These are phyloP conservation scores for Aspergillus piperis DNA, from an alignment of 2,329 filamentous ascomycete genomes.

Conservation along the genomic window DNA sequence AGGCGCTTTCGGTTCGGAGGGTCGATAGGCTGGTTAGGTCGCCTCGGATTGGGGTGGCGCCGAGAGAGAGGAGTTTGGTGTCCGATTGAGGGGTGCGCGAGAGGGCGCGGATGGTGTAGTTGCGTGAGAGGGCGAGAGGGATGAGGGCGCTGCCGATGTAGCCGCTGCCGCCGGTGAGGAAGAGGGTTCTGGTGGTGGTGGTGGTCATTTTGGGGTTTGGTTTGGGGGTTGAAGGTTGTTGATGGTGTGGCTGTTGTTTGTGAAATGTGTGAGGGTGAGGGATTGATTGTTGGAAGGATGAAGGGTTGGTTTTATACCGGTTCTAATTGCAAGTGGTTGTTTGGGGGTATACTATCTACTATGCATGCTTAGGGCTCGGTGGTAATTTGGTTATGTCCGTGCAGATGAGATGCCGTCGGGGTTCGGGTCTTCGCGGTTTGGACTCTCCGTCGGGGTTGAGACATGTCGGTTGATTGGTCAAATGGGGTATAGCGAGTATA, in stretches of 20 bases:
- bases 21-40: conserved; percentile 38
- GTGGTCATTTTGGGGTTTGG: not conserved
- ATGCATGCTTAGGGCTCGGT: no score
- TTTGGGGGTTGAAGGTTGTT: not conserved
- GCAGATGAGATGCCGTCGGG: no score
- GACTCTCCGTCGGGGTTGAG: no score
- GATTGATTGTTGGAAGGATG: not conserved
- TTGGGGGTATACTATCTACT: no score
- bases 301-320: no score
- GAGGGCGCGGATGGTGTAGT: conserved; percentile 47
- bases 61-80: conserved; percentile 31
- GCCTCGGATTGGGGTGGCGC: conserved; percentile 38
- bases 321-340: no score
- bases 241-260: not conserved
- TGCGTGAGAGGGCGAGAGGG: conserved; percentile 40
- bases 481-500: no score
- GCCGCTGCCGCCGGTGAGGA: conserved; percentile 49
- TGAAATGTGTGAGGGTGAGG: not conserved
- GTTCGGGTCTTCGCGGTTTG: no score
- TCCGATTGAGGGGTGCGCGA: conserved; percentile 38
- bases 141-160: conserved; percentile 46
- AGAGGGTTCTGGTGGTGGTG: conserved; percentile 22
- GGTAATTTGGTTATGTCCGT: no score
- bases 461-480: no score
- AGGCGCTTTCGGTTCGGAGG: conserved; percentile 34